Conservation (phyloP, 805 yeast species). For the Wickerhamiella slavikovae region DNA sequence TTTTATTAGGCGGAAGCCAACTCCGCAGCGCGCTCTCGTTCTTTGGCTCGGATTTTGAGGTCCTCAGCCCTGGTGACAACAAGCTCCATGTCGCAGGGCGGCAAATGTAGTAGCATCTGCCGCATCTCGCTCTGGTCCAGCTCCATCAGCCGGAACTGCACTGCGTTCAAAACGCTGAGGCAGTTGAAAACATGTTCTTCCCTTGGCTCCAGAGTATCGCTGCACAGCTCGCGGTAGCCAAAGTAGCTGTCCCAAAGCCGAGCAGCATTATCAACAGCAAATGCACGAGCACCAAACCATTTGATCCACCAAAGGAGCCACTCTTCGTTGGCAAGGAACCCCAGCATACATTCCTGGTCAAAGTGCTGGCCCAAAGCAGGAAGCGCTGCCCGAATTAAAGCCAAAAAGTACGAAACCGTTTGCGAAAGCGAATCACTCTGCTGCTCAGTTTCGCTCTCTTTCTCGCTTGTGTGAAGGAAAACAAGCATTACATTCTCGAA, state of each 20-base stretch:
- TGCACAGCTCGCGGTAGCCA: constrained; percentile 31
- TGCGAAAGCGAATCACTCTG: constrained; percentile 11
- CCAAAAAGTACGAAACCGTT: constrained; percentile 28
- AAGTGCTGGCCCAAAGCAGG: constrained; percentile 64
- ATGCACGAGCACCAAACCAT: constrained; percentile 70
- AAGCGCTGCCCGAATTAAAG: constrained; percentile 35
- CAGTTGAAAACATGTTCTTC: constrained; percentile 44
- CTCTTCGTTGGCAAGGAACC: constrained; percentile 44
- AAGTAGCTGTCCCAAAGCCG: constrained; percentile 74
- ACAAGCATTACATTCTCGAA: constrained; percentile 62
- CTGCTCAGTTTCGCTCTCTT: constrained; percentile 18
- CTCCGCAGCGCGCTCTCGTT: not conserved
- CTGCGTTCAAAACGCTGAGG: constrained; percentile 59
- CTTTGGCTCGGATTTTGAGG: constrained; percentile 14
- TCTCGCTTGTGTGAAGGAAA: constrained; percentile 27
- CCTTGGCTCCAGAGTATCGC: not conserved
- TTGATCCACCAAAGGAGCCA: constrained; percentile 95
- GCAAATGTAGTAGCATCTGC: constrained; percentile 39
- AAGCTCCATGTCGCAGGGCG: constrained; percentile 47
- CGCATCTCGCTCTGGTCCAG: constrained; percentile 80
- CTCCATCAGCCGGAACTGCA: constrained; percentile 59
- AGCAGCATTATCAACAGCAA: constrained; percentile 66
- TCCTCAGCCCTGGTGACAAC: constrained; percentile 66
- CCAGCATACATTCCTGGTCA: constrained; percentile 59
- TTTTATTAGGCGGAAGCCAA: too few species aligned